A percentile compares a stretch with the other conserved stretches of the same genome.
These are phyloP conservation scores for Tolypocladium guangdongense DNA, from an alignment of 2,329 filamentous ascomycete species.

Conservation along the genomic window DNA sequence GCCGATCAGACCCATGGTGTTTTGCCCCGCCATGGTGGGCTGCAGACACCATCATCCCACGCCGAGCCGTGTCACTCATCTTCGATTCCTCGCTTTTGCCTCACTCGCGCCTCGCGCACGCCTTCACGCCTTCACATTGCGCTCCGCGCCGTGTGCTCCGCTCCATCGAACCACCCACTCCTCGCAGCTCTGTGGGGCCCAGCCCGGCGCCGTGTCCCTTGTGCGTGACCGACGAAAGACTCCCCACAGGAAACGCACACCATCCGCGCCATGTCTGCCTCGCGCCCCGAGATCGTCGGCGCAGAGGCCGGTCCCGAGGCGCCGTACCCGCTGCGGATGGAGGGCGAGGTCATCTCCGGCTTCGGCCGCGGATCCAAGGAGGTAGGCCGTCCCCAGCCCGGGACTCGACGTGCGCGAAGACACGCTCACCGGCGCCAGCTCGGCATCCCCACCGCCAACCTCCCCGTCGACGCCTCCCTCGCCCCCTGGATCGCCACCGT, in stretches of 20 bases:
- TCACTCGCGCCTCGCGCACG: neutral
- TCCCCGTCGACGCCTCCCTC: slow-evolving; percentile 57
- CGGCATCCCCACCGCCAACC: slow-evolving; percentile 93
- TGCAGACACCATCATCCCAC: no score
- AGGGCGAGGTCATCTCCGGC: slow-evolving; percentile 80
- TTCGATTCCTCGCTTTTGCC: neutral
- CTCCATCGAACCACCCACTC: neutral
- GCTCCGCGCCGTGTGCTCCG: neutral
- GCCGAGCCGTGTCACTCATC: neutral
- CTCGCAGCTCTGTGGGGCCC: neutral
- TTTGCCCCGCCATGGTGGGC: neutral
- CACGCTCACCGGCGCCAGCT: slow-evolving; percentile 41
- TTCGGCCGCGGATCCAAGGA: slow-evolving; percentile 93
- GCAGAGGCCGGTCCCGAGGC: slow-evolving; percentile 59
- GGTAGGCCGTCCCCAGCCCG: slow-evolving; percentile 30
- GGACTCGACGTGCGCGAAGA: neutral
- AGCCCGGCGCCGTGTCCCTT: neutral
- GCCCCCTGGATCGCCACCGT: slow-evolving; percentile 51
- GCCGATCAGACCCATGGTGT: neutral
- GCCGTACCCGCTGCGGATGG: slow-evolving; percentile 76
- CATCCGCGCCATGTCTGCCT: slow-evolving; percentile 13
- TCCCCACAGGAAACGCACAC: no score
- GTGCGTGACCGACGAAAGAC: no score
- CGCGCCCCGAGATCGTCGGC: slow-evolving; percentile 61
- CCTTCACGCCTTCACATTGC: neutral